Percentiles rank a stretch among this genome's conserved stretches.
These are phyloP conservation scores for Shiraia bambusicola DNA, from an alignment of 2,329 filamentous ascomycete genomes.

Conservation along the genomic window DNA sequence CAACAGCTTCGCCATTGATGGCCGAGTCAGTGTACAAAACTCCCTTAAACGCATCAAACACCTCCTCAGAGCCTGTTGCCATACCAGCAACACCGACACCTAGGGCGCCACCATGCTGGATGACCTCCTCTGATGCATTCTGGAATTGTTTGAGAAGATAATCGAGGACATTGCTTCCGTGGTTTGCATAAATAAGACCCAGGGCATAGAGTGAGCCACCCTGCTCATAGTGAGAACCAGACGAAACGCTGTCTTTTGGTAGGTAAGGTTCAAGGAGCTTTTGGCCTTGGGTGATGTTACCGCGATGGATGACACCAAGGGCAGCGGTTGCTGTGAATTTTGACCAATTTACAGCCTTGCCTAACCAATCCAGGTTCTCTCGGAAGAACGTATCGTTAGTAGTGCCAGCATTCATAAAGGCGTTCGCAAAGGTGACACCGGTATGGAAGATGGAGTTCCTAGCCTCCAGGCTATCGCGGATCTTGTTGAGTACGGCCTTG, in stretches of 20 bases:
- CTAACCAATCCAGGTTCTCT: conserved; percentile 95
- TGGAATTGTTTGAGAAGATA: conserved; percentile 76
- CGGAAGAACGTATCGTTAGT: conserved; percentile 98
- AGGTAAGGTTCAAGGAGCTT: conserved; percentile 95
- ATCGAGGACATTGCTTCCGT: conserved; percentile 84
- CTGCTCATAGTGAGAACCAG: conserved; percentile 89
- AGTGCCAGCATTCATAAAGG: conserved; percentile 98
- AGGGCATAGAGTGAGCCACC: conserved; percentile 95
- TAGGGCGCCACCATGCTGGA: conserved; percentile 93
- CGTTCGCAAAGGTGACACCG: conserved; percentile 94
- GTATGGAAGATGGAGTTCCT: conserved; percentile 98
- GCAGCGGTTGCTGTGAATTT: conserved; percentile 98
- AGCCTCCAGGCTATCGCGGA: conserved; percentile 91
- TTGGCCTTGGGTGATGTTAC: conserved; percentile 88
- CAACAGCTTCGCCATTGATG: conserved; percentile 94
- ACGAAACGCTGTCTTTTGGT: conserved; percentile 71
- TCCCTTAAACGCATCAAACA: conserved; percentile 87
- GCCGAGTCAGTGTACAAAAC: conserved; percentile 93
- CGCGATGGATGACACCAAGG: conserved; percentile 92
- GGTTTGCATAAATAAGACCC: conserved; percentile 95
- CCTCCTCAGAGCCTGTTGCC: conserved; percentile 87
- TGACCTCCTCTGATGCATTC: conserved; percentile 81
- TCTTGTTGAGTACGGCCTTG: conserved; percentile 88
- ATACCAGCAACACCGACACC: conserved; percentile 96
- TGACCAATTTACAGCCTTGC: conserved; percentile 98